These are phyloP conservation scores for Agaricus blazei DNA, from an alignment of 768 basidiomycete species.

Conservation along the genomic window DNA sequence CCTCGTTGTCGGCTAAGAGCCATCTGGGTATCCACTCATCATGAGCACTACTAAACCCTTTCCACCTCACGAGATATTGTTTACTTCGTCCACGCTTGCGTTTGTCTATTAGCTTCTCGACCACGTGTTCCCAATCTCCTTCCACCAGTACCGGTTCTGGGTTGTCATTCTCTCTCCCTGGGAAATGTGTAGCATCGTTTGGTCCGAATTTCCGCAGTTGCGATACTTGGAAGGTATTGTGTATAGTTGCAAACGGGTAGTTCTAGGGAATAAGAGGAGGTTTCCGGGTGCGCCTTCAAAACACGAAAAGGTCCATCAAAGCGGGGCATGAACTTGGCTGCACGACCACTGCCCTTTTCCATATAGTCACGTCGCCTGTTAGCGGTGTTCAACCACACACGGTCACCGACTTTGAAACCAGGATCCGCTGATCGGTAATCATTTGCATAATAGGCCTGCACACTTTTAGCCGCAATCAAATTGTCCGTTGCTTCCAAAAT, in stretches of 20 bases:
- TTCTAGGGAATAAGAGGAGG: neutral
- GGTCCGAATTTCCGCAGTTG: neutral
- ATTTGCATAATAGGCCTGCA: neutral
- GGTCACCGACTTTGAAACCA: neutral
- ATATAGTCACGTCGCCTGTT: neutral
- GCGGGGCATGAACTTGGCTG: neutral
- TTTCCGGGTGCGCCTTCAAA: neutral
- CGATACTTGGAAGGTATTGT: neutral
- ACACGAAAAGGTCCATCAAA: neutral
- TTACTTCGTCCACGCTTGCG: constrained; percentile 14
- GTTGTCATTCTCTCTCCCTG: neutral
- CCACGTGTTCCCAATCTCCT: constrained; percentile 18
- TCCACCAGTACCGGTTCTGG: neutral
- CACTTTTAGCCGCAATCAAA: neutral
- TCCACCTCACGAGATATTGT: constrained; percentile 26
- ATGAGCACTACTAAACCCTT: constrained; percentile 18
- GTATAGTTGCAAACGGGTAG: neutral
- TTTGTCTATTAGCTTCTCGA: constrained; percentile 23
- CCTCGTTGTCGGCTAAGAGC: constrained; percentile 17
- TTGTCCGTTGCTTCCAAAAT: too few relatives aligned
- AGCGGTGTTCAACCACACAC: neutral
- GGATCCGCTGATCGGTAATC: neutral
- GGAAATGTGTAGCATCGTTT: neutral
- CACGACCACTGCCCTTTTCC: neutral
- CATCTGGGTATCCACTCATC: constrained; percentile 21